A percentile compares a stretch with the other conserved stretches of the same genome.
These are phyloP conservation scores for Debaryomyces tyrocola DNA, from an alignment of 805 yeast genomes.

Conservation along the genomic window DNA sequence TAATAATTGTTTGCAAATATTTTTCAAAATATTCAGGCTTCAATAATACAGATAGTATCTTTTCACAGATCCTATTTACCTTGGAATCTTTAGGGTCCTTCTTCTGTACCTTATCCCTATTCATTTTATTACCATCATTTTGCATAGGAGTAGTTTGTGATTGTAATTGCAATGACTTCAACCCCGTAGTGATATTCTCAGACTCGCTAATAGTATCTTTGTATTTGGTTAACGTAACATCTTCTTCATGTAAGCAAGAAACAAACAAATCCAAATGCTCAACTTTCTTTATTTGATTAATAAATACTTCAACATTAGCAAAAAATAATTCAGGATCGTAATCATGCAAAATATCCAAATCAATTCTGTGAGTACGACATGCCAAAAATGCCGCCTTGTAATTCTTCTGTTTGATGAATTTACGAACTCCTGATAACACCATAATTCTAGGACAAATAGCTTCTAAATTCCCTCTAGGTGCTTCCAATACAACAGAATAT, in stretches of 20 bases:
- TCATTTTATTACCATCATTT: constrained; percentile 28
- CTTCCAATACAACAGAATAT: constrained; percentile 82
- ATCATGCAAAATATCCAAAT: constrained; percentile 86
- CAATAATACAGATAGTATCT: constrained; percentile 57
- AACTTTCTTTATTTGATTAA: constrained; percentile 66
- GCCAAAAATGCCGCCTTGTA: constrained; percentile 75
- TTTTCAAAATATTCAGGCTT: constrained; percentile 51
- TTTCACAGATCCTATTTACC: constrained; percentile 75
- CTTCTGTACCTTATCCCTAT: constrained; percentile 38
- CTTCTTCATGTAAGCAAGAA: constrained; percentile 82
- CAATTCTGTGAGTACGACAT: constrained; percentile 90
- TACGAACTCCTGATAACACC: constrained; percentile 82
- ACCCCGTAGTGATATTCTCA: constrained; percentile 10
- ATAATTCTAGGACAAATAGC: constrained; percentile 91
- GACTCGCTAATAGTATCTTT: constrained; percentile 57
- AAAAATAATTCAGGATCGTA: constrained; percentile 72
- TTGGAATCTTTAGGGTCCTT: constrained; percentile 49
- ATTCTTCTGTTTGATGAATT: constrained; percentile 53
- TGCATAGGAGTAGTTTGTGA: constrained; percentile 20
- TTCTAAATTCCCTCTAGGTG: constrained; percentile 95
- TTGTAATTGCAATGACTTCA: constrained; percentile 17
- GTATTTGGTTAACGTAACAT: constrained; percentile 80
- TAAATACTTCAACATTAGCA: constrained; percentile 61
- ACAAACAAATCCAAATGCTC: constrained; percentile 85
- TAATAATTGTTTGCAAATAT: constrained; percentile 75